phyloP scores from a whole-genome alignment of 768 basidiomycete genomes.

The Boletus rufocinnamomeus region DNA sequence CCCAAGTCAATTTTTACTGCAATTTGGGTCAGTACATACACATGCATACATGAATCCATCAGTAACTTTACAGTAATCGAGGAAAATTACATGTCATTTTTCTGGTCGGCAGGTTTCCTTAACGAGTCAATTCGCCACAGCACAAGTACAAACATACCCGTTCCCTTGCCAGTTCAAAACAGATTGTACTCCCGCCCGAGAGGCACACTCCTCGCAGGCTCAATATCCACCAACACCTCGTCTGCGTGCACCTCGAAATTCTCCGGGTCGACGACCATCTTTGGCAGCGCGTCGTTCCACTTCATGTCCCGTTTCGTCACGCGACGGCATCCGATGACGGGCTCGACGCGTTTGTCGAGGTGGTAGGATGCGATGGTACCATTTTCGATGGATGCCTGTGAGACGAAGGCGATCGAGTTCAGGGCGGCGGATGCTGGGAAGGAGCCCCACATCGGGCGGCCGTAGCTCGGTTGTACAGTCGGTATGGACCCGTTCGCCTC shows the following conservation, averaged over 20 bases:
- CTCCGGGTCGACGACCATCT: conserved; percentile 91
- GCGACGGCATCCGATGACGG: conserved; percentile 73
- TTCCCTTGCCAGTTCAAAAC: conserved; percentile 49
- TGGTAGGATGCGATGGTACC: conserved; percentile 66
- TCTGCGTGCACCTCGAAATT: conserved; percentile 84
- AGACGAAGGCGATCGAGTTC: conserved; percentile 88
- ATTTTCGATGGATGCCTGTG: conserved; percentile 60
- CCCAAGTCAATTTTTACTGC: too few relatives aligned
- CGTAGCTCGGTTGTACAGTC: conserved; percentile 86
- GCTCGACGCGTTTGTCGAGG: conserved; percentile 68
- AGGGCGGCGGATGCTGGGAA: conserved; percentile 75
- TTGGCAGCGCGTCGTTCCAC: conserved; percentile 81
- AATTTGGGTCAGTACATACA: too few relatives aligned
- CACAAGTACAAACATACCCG: background rate
- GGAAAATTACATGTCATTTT: too few relatives aligned
- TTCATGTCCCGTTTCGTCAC: conserved; percentile 92
- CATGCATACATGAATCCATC: too few relatives aligned
- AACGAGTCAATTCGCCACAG: background rate
- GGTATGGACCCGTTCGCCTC: conserved; percentile 97
- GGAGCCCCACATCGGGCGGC: conserved; percentile 93
- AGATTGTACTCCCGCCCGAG: conserved; percentile 76
- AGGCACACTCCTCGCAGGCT: conserved; percentile 68
- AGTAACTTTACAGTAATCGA: too few relatives aligned
- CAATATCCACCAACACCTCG: conserved; percentile 73
- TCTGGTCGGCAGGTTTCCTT: too few relatives aligned